Evolutionary conservation across 2,329 filamentous ascomycete species (phyloP), one percentile per base, ranked within the genome.

Genomic region (Talaromyces sp.): DNA sequence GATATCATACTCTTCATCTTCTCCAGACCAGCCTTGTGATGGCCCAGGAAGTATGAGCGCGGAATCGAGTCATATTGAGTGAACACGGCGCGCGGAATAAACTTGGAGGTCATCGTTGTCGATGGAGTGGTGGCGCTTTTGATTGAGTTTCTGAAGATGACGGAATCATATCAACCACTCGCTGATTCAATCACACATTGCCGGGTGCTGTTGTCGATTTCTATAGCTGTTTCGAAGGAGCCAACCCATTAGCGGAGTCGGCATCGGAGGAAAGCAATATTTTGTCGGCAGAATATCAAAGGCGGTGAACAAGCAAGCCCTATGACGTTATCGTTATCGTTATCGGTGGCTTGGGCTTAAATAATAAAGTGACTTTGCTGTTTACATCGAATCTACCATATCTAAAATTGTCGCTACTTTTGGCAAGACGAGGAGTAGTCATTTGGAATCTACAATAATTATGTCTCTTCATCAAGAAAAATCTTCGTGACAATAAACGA

Each of bases 41-140:
- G 95, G 68, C 95, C 95, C 56, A 98, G 85, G 81, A 92, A 99
- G 81, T 98, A 99, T 66, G 94, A 95, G 69, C 92, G 89, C 45
- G 91, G 89, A 67, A 98, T 89, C 61, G 89, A 90, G 63, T 84
- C 81, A 72, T 94, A 89, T 50, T 88, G 82, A 45, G 89, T 87
- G 77, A 96, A 98, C 62, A 81, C 79, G 69, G 82, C 77, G 71
- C 94, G 91, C 31, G 95, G 92, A 49, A 89, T 77, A 79, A 98
- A 96, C 45, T 75, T 73, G 57, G 62, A 22, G 58, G 58, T 54
- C 65, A 67, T 67, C 61, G 61, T 63, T 57, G 50, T 57, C 37
- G 61, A 27, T 27, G 27, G 27, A 37, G 22, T 37, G 27, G 31
- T 15, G n/a, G 39, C 39, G 25, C 27, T 35, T 31, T 57, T n/a